These are phyloP conservation scores for Mycena kentingensis DNA, from an alignment of 768 basidiomycete genomes.

Conservation along the genomic window DNA sequence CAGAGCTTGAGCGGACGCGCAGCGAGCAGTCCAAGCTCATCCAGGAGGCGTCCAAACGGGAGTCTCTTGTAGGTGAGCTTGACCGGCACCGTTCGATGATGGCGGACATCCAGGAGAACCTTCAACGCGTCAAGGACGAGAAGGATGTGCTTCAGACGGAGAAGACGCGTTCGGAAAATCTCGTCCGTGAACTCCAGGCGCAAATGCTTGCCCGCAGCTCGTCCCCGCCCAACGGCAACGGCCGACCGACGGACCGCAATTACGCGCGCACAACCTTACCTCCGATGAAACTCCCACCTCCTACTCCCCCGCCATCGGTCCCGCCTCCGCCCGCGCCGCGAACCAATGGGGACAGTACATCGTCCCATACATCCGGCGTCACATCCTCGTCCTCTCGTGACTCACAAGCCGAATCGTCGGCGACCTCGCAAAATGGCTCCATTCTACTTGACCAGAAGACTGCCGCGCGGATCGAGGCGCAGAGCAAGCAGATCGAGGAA, in stretches of 20 bases:
- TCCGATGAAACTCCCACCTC: conserved; percentile 78
- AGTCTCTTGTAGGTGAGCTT: conserved; percentile 72
- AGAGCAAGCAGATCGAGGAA: conserved; percentile 75
- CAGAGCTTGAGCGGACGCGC: conserved; percentile 50
- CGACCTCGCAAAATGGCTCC: conserved; percentile 48
- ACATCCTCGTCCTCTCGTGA: conserved; percentile 68
- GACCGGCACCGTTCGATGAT: conserved; percentile 76
- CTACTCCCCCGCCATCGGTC: conserved; percentile 83
- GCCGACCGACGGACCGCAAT: conserved; percentile 51
- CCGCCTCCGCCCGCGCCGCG: conserved; percentile 83
- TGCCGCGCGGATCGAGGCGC: conserved; percentile 64
- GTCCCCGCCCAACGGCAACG: conserved; percentile 54
- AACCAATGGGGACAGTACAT: conserved; percentile 56
- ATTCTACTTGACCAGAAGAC: conserved; percentile 57
- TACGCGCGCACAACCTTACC: conserved; percentile 63
- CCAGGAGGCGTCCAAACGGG: conserved; percentile 73
- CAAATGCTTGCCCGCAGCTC: conserved; percentile 64
- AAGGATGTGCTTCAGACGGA: conserved; percentile 77
- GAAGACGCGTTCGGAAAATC: conserved; percentile 63
- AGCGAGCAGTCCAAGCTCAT: conserved; percentile 63
- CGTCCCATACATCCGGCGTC: conserved; percentile 57
- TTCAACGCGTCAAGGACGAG: conserved; percentile 81
- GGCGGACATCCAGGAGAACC: conserved; percentile 74
- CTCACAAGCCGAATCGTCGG: conserved; percentile 68
- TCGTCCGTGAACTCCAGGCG: conserved; percentile 79